These are phyloP conservation scores for Candida xiaguanensis DNA, from an alignment of 805 yeast genomes.

Conservation along the genomic window DNA sequence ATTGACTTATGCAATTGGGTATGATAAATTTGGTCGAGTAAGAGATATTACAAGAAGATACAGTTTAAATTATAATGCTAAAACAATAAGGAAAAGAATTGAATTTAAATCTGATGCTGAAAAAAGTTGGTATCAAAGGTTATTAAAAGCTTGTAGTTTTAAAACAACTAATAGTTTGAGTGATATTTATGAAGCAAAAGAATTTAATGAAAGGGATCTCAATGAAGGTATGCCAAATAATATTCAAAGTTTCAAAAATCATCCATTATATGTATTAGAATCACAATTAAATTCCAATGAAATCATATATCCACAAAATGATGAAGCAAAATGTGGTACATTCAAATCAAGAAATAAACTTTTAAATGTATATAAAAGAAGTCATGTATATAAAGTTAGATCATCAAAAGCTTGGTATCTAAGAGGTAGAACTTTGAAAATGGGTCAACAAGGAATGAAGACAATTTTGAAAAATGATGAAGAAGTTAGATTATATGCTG, in stretches of 20 bases:
- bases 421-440: conserved; percentile 68
- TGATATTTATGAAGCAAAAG: conserved; percentile 57
- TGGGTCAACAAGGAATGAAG: conserved; percentile 67
- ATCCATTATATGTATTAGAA: conserved; percentile 82
- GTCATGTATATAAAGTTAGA: conserved; percentile 57
- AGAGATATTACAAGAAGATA: conserved; percentile 87
- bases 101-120: conserved; percentile 52
- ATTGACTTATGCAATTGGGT: conserved; percentile 74
- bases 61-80: conserved; percentile 65
- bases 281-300: conserved; percentile 71
- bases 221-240: conserved; percentile 87
- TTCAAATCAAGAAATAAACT: conserved; percentile 47
- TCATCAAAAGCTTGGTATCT: conserved; percentile 87
- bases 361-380: conserved; percentile 64
- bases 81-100: conserved; percentile 69
- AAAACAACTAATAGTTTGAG: conserved; percentile 22
- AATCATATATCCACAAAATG: conserved; percentile 60
- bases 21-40: conserved; percentile 58
- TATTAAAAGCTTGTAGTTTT: conserved; percentile 20
- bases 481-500: conserved; percentile 66
- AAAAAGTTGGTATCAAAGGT: conserved; percentile 54
- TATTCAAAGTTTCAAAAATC: conserved; percentile 77
- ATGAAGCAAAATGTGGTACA: conserved; percentile 60
- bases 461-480: conserved; percentile 34
- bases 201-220: conserved; percentile 57